Evolutionary conservation across 1,139 yeast species (phyloP).

Genomic region (Geotrichum carabidarum): DNA sequence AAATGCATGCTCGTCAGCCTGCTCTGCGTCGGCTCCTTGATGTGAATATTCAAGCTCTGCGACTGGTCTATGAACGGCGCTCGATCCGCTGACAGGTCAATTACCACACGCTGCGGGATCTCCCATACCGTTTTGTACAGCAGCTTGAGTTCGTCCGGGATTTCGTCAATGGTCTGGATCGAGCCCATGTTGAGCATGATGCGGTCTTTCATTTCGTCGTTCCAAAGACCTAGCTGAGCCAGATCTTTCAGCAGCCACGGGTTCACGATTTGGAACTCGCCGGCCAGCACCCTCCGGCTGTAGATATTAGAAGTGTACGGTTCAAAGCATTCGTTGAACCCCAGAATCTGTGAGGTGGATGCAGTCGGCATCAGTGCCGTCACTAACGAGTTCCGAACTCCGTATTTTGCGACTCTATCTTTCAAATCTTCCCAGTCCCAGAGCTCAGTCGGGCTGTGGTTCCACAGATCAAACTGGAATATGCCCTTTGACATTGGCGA

Average conservation of each 20-base stretch:
- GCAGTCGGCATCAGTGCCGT: constrained; percentile 92
- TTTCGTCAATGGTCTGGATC: constrained; percentile 57
- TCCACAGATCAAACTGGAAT: constrained; percentile 70
- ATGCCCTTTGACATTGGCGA: constrained; percentile 69
- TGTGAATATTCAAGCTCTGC: constrained; percentile 74
- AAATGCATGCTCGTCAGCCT: constrained; percentile 94
- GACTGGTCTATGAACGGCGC: constrained; percentile 86
- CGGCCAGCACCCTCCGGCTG: constrained; percentile 69
- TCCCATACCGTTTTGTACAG: constrained; percentile 92
- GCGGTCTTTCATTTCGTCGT: constrained; percentile 58
- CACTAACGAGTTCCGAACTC: constrained; percentile 65
- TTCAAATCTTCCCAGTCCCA: constrained; percentile 64
- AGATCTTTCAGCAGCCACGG: constrained; percentile 65
- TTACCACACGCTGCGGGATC: constrained; percentile 65
- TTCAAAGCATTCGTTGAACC: constrained; percentile 75
- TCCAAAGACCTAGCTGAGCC: constrained; percentile 68
- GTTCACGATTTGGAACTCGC: constrained; percentile 74
- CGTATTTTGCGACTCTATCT: constrained; percentile 47
- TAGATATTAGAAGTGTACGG: constrained; percentile 78
- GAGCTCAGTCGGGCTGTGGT: constrained; percentile 51
- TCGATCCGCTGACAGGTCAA: constrained; percentile 86
- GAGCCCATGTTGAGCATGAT: constrained; percentile 73
- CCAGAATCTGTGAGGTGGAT: constrained; percentile 74
- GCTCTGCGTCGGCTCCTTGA: constrained; percentile 79
- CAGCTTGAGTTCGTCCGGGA: constrained; percentile 63